Percentiles rank a stretch among this genome's conserved stretches.
These are phyloP conservation scores for Fusarium anthophilum DNA, from an alignment of 2,329 filamentous ascomycete species.

Conservation along the genomic window DNA sequence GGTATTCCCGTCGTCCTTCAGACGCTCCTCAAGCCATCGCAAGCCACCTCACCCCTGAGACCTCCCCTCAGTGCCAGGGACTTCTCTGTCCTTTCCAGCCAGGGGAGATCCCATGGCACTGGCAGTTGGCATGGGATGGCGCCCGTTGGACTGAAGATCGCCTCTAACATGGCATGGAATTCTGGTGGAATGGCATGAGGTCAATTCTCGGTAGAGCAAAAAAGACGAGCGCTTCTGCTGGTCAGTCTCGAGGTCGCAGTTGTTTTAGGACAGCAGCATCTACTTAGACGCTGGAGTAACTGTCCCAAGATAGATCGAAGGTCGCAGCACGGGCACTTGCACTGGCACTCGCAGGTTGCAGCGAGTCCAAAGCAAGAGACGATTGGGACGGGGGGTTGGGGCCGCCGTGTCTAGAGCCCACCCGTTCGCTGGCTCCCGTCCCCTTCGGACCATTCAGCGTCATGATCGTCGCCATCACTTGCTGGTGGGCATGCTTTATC, in stretches of 20 bases:
- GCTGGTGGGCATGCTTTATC: slow-evolving; percentile 33
- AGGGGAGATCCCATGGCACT: slow-evolving; percentile 32
- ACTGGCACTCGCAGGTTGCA: slow-evolving; percentile 13
- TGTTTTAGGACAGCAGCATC: slow-evolving; percentile 1
- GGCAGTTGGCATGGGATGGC: slow-evolving; percentile 32
- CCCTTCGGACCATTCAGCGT: slow-evolving; percentile 30
- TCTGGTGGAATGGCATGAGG: slow-evolving; percentile 37
- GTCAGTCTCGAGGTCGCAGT: slow-evolving; percentile 33
- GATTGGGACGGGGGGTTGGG: slow-evolving; percentile 16
- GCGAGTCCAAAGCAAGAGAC: slow-evolving; percentile 25
- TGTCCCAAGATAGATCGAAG: slow-evolving; percentile 8
- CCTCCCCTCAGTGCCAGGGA: slow-evolving; percentile 23
- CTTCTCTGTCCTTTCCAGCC: slow-evolving; percentile 12
- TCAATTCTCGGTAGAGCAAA: neutral
- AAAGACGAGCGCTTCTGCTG: slow-evolving; percentile 29
- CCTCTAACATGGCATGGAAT: slow-evolving; percentile 35
- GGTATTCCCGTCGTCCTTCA: slow-evolving; percentile 38
- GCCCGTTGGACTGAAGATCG: slow-evolving; percentile 35
- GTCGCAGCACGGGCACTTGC: slow-evolving; percentile 2
- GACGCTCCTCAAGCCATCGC: slow-evolving; percentile 18
- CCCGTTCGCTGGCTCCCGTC: slow-evolving; percentile 40
- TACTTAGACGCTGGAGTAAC: slow-evolving; percentile 32
- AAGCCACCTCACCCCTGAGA: slow-evolving; percentile 17
- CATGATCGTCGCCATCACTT: slow-evolving; percentile 40
- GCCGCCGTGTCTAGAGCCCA: slow-evolving; percentile 37